These are phyloP conservation scores for Primulina tabacum DNA, from an alignment of 257 asterid species.

Conservation along the genomic window DNA sequence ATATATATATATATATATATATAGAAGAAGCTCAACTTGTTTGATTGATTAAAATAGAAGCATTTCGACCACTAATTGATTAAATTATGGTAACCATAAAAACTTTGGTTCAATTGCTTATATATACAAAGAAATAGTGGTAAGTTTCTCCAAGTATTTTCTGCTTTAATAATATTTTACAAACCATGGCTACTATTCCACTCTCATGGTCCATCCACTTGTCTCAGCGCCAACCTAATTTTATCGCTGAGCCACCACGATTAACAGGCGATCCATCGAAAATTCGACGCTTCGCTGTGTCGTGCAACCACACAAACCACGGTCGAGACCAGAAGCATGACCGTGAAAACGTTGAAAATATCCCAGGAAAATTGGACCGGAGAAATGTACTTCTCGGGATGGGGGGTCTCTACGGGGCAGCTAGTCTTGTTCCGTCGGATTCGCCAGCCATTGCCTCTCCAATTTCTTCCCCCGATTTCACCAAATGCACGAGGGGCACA, in stretches of 20 bases:
- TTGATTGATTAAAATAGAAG: too few species aligned
- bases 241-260: slow-evolving; percentile 5
- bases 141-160: too few species aligned
- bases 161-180: background rate
- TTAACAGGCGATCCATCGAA: slow-evolving; percentile 21
- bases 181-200: slow-evolving; percentile 22
- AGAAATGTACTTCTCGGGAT: slow-evolving; percentile 35
- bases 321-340: background rate
- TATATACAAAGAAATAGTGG: background rate
- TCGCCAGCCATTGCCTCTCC: slow-evolving; percentile 29
- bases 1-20: too few species aligned
- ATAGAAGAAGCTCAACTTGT: too few species aligned
- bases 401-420: slow-evolving; percentile 33
- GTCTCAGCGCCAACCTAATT: background rate
- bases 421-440: slow-evolving; percentile 10
- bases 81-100: too few species aligned
- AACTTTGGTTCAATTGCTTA: background rate
- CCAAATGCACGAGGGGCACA: slow-evolving; percentile 37
- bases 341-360: background rate
- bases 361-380: slow-evolving; percentile 29
- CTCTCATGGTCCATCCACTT: slow-evolving; percentile 21
- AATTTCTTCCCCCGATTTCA: slow-evolving; percentile 34
- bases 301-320: slow-evolving; percentile 21
- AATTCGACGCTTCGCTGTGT: slow-evolving; percentile 16
- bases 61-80: too few species aligned